Conservation (phyloP, 192 early-diverging fungal genomes). For the Backusella westeae region DNA sequence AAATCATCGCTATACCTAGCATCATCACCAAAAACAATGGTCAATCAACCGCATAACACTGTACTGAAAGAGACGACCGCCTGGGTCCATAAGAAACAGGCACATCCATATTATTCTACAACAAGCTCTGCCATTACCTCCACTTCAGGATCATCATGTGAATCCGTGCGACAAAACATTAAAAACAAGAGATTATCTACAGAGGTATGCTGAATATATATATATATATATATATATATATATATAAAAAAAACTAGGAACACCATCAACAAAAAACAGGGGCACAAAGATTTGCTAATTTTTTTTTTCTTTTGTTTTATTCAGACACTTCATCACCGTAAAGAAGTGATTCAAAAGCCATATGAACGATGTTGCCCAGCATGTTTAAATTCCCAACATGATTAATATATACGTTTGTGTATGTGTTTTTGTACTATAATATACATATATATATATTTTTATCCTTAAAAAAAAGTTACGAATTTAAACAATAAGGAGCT, state of each 20-base stretch:
- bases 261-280: not conserved
- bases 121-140: not conserved
- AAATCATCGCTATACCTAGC: not conserved
- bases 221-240: too few species aligned
- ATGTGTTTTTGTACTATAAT: not conserved
- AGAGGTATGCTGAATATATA: not conserved
- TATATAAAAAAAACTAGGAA: not conserved
- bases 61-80: not conserved
- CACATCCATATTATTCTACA: not conserved
- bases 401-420: not conserved
- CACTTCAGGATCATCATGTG: not conserved
- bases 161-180: not conserved
- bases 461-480: not conserved
- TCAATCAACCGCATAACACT: not conserved
- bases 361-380: constrained; percentile 4
- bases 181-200: not conserved
- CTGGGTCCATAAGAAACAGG: not conserved
- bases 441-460: not conserved
- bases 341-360: not conserved
- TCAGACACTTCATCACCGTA: not conserved
- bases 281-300: not conserved
- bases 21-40: not conserved
- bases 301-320: not conserved
- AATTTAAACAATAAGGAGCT: not conserved
- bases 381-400: not conserved